Conservation (phyloP, 352 stramenopile genomes). For the Pythium sukuiense region DNA sequence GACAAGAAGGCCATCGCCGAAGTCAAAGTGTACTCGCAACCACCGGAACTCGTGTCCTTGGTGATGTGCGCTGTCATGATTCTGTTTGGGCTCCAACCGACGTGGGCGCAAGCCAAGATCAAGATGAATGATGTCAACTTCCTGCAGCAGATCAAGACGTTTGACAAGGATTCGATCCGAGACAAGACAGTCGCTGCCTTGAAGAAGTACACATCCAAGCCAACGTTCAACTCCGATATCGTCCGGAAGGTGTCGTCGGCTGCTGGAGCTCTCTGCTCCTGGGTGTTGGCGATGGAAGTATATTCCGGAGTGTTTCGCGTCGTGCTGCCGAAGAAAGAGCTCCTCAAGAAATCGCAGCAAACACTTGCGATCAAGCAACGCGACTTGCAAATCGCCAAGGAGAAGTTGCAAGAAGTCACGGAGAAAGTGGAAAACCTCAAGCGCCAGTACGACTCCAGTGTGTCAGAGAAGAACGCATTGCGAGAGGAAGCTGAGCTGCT, state of each 20-base stretch:
- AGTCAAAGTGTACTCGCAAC: constrained; percentile 95
- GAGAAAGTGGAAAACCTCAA: constrained; percentile 92
- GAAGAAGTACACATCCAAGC: constrained; percentile 92
- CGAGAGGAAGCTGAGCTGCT: constrained; percentile 92
- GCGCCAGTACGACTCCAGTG: constrained; percentile 89
- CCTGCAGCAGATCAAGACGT: constrained; percentile 93
- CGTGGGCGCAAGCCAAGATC: constrained; percentile 93
- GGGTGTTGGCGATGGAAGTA: constrained; percentile 92
- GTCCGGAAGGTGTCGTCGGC: constrained; percentile 89
- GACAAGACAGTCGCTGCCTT: constrained; percentile 93
- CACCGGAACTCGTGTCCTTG: constrained; percentile 90
- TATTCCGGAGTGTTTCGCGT: constrained; percentile 89
- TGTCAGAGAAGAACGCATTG: constrained; percentile 93
- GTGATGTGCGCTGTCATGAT: constrained; percentile 96
- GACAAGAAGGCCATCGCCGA: constrained; percentile 95
- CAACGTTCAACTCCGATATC: constrained; percentile 85
- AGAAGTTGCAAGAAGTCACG: constrained; percentile 89
- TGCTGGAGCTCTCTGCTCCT: constrained; percentile 88
- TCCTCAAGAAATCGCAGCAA: constrained; percentile 86
- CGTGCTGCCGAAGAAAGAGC: constrained; percentile 90
- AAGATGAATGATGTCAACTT: constrained; percentile 95
- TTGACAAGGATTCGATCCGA: constrained; percentile 96
- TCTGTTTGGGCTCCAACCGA: constrained; percentile 91
- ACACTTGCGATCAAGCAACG: constrained; percentile 87
- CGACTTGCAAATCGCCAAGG: constrained; percentile 86